Evolutionary conservation across 1,284 basidiomycete species (phyloP), one percentile per base, ranked within the genome.

Genomic region (Apiotrichum montevideense): DNA sequence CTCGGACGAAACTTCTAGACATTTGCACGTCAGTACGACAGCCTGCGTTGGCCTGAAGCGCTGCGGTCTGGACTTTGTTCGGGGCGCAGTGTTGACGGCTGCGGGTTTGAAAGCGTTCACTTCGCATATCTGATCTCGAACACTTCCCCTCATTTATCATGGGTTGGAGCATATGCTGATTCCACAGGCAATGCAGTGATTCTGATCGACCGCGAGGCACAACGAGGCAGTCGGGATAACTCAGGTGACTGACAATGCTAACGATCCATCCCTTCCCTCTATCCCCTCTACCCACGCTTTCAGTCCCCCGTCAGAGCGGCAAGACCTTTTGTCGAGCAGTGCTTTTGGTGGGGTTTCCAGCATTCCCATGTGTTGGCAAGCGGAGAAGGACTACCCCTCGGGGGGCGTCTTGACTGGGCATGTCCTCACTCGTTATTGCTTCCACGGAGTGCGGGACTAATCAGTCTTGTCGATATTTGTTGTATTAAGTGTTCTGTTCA

Each of bases 21-120:
- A 63, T 70, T 70, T 70, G 68, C 68, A 70, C 68, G 68, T 70
- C 68, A 70, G 68, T 62, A 70, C 64, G 68, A 70, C 62, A 48
- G 48, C 51, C 47, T 42, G 45, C 50, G 44, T 48, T 15, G 3
- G 47, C 47, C 39, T 14, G 35, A 49, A 4, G 15, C 47, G 6
- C 9, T 7, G 37, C 35, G 35, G 9, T 39, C n/a, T 49, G 35
- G 47, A 49, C 35, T n/a, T 49, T 32, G 11, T 13, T 49, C 32
- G 47, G 47, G 40, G 34, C 35, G 46, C 29, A 51, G 34, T 52
- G 39, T 41, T 33, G 35, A 51, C 40, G 51, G 61, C 35, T 54
- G 59, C 48, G 44, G 35, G 57, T 51, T 54, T 53, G 66, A 56
- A 66, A 49, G 68, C 62, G 65, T 70, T 65, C 47, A 69, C 41